Evolutionary conservation across 495 filamentous ascomycete genomes (phyloP), one percentile per base, ranked within the genome.

Genomic region (Sabuloglossum arenarium): DNA sequence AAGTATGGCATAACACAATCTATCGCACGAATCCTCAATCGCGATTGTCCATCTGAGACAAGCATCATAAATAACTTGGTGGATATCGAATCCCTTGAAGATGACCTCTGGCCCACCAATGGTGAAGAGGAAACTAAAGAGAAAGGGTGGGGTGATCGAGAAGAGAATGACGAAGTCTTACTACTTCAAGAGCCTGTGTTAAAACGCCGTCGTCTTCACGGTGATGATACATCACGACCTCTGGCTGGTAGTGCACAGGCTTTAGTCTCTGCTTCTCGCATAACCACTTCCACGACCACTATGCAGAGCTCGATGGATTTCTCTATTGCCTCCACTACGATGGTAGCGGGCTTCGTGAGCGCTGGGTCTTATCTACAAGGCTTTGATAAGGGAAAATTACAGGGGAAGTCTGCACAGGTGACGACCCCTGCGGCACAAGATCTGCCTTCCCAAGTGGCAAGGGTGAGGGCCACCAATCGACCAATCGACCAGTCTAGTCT

Each of bases 31-130:
- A 88, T 86, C 52, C 67, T 88, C 19, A 67, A 75, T 16, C 73
- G 82, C 28, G 61, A 68, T 3, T 72, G 71, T 34, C 82, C 84
- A 6, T 64, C 69, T 23, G 55, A 67, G 28, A 62, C 60, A 10
- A 70, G 71, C 2, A 75, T 86, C 56, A 60, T 73, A 12, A 67
- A 71, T 56, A 68, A 63, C 23, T 68, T 64, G 19, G 57, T 25
- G 19, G 63, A 68, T 3, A 61, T 80, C 5, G 61, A 66, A 37
- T 78, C 74, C 30, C 59, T 71, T 6, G 69, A 78, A 52, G 85
- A 88, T 61, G 74, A 85, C 58, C 66, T 72, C 28, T 86, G 79
- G 71, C 79, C 82, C 3, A 60, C 78, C 1, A 74, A 74, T 47
- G 80, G 81, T 27, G 72, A 75, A 47, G 71, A 77, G 23, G 59